These are phyloP conservation scores for Fusarium coffeatum DNA, from an alignment of 2,329 filamentous ascomycete genomes.

Conservation along the genomic window DNA sequence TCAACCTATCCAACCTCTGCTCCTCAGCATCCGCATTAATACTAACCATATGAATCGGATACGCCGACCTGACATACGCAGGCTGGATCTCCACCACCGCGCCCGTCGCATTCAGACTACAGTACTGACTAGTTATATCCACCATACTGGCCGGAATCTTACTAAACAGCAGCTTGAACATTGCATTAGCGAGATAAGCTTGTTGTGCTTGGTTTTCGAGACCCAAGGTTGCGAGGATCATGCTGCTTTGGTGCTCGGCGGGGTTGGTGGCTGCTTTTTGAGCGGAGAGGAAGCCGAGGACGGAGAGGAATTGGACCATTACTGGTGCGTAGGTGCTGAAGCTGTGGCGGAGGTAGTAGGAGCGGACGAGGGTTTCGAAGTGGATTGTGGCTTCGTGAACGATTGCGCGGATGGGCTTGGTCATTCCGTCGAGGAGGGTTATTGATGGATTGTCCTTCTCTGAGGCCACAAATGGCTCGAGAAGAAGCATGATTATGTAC, in stretches of 20 bases:
- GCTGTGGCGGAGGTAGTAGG: neutral
- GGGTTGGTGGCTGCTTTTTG: neutral
- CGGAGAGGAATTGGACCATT: neutral
- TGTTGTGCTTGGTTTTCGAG: neutral
- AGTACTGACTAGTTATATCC: neutral
- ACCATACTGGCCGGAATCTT: neutral
- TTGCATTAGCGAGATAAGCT: neutral
- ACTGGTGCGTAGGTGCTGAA: neutral
- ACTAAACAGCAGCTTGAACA: neutral
- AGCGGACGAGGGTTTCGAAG: neutral
- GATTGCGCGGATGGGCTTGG: neutral
- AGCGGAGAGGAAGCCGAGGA: neutral
- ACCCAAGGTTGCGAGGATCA: neutral
- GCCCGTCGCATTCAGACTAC: neutral
- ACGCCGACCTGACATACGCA: neutral
- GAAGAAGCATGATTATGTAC: neutral
- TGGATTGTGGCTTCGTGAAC: neutral
- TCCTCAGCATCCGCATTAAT: neutral
- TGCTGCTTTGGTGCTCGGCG: neutral
- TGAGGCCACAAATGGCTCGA: fast-evolving
- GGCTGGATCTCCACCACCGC: neutral
- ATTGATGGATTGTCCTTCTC: neutral
- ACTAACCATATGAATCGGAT: neutral
- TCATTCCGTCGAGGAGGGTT: neutral
- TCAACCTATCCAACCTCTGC: neutral